A percentile compares a stretch with the other conserved stretches of the same genome.
Evolutionary conservation across 352 stramenopile species (phyloP).

Genomic region (Globisporangium apiculatum): DNA sequence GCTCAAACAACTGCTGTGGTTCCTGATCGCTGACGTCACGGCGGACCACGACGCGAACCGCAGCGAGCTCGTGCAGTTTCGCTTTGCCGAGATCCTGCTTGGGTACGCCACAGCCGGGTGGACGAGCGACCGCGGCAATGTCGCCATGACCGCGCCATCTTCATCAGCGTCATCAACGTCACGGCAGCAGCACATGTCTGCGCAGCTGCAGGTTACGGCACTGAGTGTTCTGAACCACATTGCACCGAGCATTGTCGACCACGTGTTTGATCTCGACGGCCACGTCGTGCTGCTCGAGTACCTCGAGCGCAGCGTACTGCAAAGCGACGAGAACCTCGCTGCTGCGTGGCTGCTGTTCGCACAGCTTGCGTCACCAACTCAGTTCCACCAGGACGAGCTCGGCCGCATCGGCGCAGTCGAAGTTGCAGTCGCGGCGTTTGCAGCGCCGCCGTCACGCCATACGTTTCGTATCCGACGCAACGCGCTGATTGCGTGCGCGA

Average conservation of each 20-base stretch:
- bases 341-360: conserved; percentile 50
- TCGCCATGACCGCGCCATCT: too few relatives aligned
- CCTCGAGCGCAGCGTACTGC: conserved; percentile 26
- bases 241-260: conserved; percentile 38
- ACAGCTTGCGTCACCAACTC: conserved; percentile 26
- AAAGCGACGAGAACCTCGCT: conserved; percentile 29
- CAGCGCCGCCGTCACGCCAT: conserved; percentile 31
- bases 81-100: conserved; percentile 58
- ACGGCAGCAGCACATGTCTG: conserved; percentile 29
- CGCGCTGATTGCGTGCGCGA: conserved; percentile 46
- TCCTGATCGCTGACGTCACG: conserved; percentile 45
- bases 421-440: conserved; percentile 40
- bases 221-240: conserved; percentile 53
- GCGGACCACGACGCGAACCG: conserved; percentile 45
- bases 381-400: conserved; percentile 38
- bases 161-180: conserved; percentile 1
- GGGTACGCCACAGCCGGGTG: conserved; percentile 34
- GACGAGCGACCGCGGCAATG: conserved; percentile 1
- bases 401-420: conserved; percentile 42
- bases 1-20: conserved; percentile 78
- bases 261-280: conserved; percentile 49
- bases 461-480: conserved; percentile 63
- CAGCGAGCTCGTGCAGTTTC: conserved; percentile 53
- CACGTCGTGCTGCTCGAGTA: conserved; percentile 45
- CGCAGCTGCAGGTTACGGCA: conserved; percentile 48